phyloP scores from a whole-genome alignment of 768 basidiomycete species.

The Fistulinella prunicolor region DNA sequence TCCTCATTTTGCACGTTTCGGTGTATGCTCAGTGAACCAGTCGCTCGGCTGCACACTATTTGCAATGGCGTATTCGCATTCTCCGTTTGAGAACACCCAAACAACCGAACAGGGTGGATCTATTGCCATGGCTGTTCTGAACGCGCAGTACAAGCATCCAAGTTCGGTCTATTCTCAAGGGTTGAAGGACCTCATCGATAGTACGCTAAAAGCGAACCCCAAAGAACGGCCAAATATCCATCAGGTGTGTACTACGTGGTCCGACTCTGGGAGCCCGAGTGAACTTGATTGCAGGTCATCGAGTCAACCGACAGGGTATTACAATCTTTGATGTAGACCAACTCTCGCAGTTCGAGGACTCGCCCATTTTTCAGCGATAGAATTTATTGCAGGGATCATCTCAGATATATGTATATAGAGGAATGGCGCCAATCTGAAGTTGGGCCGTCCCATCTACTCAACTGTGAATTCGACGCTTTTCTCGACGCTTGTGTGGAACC shows the following conservation, averaged over 20 bases:
- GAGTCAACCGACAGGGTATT: conserved; percentile 61
- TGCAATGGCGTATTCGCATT: conserved; percentile 92
- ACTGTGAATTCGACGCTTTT: no score
- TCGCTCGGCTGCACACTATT: conserved; percentile 94
- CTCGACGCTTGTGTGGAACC: no score
- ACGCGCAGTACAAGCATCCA: conserved; percentile 91
- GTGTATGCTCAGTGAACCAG: conserved; percentile 40
- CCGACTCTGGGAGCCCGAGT: background rate
- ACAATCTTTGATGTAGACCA: conserved; percentile 48
- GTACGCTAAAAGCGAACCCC: conserved; percentile 81
- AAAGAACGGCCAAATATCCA: conserved; percentile 82
- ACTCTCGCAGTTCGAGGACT: background rate
- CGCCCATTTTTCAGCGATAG: background rate
- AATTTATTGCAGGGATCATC: conserved; percentile 8
- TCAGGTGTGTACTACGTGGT: conserved; percentile 47
- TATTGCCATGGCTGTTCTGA: conserved; percentile 96
- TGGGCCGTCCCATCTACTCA: no score
- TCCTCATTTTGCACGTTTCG: background rate
- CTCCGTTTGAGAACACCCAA: conserved; percentile 92
- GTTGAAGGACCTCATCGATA: conserved; percentile 76
- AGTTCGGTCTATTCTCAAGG: conserved; percentile 83
- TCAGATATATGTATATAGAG: no score
- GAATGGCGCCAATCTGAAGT: no score
- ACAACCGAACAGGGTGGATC: conserved; percentile 94
- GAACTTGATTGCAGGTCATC: conserved; percentile 50